Conservation (phyloP, 116 monocot genomes). For the Phalaenopsis hybrid region DNA sequence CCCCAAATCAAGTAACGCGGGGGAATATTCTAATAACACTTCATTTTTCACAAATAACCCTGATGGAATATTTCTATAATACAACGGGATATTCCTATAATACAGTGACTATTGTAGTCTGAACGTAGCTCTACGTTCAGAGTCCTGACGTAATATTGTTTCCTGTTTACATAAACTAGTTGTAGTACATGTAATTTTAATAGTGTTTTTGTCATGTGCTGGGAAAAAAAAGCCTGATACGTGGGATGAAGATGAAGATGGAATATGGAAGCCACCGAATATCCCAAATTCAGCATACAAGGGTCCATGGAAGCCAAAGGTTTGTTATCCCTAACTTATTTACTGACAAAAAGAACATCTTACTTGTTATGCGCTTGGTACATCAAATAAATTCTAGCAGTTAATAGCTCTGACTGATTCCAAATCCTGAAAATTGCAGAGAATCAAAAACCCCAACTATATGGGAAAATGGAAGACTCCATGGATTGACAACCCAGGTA, state of each 20-base stretch:
- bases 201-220: background rate
- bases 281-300: slow-evolving; percentile 92
- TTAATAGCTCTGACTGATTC: background rate
- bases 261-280: slow-evolving; percentile 79
- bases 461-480: slow-evolving; percentile 97
- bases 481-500: slow-evolving; percentile 98
- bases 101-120: too few species aligned
- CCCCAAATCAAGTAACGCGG: too few species aligned
- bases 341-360: too few species aligned
- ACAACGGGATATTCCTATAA: too few species aligned
- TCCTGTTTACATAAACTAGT: background rate
- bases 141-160: too few species aligned
- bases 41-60: too few species aligned
- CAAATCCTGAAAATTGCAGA: slow-evolving; percentile 40
- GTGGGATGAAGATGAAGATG: slow-evolving; percentile 99
- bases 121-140: too few species aligned
- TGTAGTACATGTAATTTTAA: background rate
- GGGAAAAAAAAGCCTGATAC: slow-evolving; percentile 47
- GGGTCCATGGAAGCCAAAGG: slow-evolving; percentile 94
- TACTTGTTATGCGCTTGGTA: background rate
- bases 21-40: too few species aligned
- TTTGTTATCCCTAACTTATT: slow-evolving; percentile 13
- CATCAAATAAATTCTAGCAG: background rate
- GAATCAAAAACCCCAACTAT: slow-evolving; percentile 93
- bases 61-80: too few species aligned